Base-by-base conservation (phyloP, 2,329 filamentous ascomycete species). In the Xenoacremonium recifei region DNA sequence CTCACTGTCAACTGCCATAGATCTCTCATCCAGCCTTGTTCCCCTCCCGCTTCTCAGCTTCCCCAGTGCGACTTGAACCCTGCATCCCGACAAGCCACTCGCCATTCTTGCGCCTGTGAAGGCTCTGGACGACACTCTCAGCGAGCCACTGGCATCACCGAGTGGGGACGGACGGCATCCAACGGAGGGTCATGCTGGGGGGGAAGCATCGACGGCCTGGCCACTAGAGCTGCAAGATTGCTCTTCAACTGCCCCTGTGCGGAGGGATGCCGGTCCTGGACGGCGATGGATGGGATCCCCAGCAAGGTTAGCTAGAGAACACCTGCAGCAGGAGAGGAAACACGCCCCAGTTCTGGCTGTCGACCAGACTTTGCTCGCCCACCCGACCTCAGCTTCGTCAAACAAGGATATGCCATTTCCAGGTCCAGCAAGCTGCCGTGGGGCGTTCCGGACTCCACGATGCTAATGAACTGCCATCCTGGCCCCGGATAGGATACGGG, bases 271-370 rank as follows among this genome's bases (percentile, higher is more conserved):
- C 13, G n/a, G 23, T 27, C 23, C 9, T 31, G 29, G 29, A 31
- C n/a, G 13, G 12, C 17, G n/a, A 31, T 6, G n/a, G 29, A 15
- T 15, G 16, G 23, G 23, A 9, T 9, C 23, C 29, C 29, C n/a
- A 10, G 29, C 29, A 15, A 31, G n/a, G n/a, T n/a, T n/a, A n/a
- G 29, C 29, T 31, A 15, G 29, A 31, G 7, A 15, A 31, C n/a
- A 15, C 13, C 29, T 31, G 29, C 29, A 31, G 29, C 29, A 31
- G 29, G 13, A 9, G 29, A 31, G 29, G 29, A 31, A 10, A 31
- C 29, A 31, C 6, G 29, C 6, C 29, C 29, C 29, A 15, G n/a
- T 15, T 31, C 35, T 35, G 38, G 30, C 25, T 39, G 38, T 35
- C 19, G 30, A 13, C 4, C 15, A 31, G 39, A 35, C 29, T 15